phyloP scores from a whole-genome alignment of 306 rosid genomes.

The Cicer bijugum region DNA sequence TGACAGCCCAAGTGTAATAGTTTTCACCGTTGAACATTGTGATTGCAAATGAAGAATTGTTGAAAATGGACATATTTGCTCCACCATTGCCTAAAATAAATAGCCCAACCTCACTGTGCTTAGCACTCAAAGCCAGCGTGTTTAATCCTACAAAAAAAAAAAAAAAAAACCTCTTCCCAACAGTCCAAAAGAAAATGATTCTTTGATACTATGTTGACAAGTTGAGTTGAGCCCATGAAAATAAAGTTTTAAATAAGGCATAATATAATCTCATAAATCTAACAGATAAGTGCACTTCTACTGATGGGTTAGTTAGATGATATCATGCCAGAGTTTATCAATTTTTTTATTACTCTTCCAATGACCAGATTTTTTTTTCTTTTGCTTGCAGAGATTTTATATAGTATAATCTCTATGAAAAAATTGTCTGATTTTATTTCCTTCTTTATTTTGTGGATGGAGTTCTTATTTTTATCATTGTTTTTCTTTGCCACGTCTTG shows the following conservation, averaged over 20 bases:
- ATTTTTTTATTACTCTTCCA: background rate
- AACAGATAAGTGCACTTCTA: background rate
- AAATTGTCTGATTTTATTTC: conserved; percentile 14
- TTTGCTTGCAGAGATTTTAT: background rate
- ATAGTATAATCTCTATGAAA: background rate
- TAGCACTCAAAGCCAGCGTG: too few relatives aligned
- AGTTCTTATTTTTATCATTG: conserved; percentile 9
- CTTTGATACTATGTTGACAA: too few relatives aligned
- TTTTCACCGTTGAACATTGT: background rate
- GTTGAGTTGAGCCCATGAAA: too few relatives aligned
- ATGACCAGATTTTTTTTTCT: background rate
- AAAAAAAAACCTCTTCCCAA: too few relatives aligned
- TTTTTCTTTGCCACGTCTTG: conserved; percentile 28
- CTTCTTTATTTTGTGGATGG: conserved; percentile 29
- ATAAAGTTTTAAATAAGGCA: background rate
- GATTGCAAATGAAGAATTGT: background rate
- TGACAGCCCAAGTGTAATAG: background rate
- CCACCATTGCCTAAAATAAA: too few relatives aligned
- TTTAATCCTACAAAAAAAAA: too few relatives aligned
- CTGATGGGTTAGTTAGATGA: conserved; percentile 2
- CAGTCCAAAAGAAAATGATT: too few relatives aligned
- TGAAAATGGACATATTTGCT: background rate
- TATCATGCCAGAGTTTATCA: background rate
- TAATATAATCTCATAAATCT: background rate
- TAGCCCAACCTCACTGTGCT: too few relatives aligned